phyloP scores from a whole-genome alignment of 371 early-diverging fungal species.

The Mitosporidium daphniae region DNA sequence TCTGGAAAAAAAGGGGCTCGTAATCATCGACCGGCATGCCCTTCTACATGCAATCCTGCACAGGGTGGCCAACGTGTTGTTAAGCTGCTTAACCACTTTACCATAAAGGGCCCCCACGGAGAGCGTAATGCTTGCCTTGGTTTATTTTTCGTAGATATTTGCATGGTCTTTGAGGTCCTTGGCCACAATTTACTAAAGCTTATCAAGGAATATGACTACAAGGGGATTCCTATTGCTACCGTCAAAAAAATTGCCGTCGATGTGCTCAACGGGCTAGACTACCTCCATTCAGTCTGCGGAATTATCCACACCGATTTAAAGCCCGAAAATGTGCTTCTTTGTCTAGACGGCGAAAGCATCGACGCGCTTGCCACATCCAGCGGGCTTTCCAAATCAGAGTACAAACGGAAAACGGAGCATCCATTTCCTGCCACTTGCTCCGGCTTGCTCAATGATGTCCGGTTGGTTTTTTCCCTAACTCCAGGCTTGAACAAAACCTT shows the following conservation, averaged over 20 bases:
- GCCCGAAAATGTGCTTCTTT: constrained; percentile 19
- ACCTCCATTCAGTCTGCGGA: constrained; percentile 65
- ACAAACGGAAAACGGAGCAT: too few relatives aligned
- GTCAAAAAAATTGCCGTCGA: constrained; percentile 54
- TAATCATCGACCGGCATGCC: constrained; percentile 5
- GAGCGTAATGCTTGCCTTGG: constrained; percentile 10
- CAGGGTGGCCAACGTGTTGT: constrained; percentile 31
- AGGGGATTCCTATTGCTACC: constrained; percentile 38
- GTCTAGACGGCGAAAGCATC: too few relatives aligned
- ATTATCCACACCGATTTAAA: constrained; percentile 92
- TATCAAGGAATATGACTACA: constrained; percentile 22
- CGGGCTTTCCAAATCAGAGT: too few relatives aligned
- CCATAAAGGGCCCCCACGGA: constrained; percentile 49
- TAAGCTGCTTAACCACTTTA: constrained; percentile 46
- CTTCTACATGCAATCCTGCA: too few relatives aligned
- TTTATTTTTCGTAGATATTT: constrained; percentile 15
- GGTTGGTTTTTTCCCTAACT: too few relatives aligned
- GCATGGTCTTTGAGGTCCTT: constrained; percentile 81
- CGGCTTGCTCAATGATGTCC: too few relatives aligned
- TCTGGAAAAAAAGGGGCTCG: constrained; percentile 6
- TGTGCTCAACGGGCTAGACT: constrained; percentile 48
- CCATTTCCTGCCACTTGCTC: too few relatives aligned
- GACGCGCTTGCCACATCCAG: too few relatives aligned
- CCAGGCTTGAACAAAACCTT: too few relatives aligned
- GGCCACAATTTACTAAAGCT: constrained; percentile 63